These are phyloP conservation scores for Ceratobasidium sp. DNA, from an alignment of 1,284 basidiomycete genomes.

Conservation along the genomic window DNA sequence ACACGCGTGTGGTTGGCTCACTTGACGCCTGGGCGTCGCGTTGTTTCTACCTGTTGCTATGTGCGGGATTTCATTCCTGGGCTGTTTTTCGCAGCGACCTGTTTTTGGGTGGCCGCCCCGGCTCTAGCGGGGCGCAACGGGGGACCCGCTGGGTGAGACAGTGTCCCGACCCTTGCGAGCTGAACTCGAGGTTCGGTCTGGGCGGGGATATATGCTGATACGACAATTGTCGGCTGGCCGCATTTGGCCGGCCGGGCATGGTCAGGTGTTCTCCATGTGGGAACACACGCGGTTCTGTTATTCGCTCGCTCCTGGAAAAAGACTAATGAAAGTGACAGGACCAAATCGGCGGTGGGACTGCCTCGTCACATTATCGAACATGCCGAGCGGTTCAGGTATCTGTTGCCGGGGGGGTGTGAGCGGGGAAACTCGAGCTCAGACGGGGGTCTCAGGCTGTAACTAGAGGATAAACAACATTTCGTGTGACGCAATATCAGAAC, in stretches of 20 bases:
- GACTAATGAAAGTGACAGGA: constrained; percentile 52
- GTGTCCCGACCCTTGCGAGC: no score
- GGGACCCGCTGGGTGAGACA: no score
- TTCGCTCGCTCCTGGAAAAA: background rate
- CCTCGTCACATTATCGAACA: constrained; percentile 66
- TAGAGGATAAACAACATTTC: constrained; percentile 10
- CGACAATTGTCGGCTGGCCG: background rate
- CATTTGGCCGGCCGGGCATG: background rate
- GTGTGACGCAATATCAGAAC: constrained; percentile 32
- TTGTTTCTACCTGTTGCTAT: background rate
- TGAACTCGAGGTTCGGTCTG: constrained; percentile 11
- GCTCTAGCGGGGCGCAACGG: no score
- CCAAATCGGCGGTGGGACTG: constrained; percentile 63
- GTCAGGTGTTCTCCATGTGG: background rate
- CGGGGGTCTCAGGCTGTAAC: background rate
- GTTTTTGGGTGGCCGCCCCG: no score
- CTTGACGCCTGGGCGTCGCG: background rate
- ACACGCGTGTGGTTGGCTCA: background rate
- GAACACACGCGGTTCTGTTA: background rate
- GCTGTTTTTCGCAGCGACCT: background rate
- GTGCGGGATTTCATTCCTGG: constrained; percentile 5
- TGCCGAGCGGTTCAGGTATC: constrained; percentile 63
- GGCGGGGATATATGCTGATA: background rate
- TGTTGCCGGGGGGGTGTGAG: constrained; percentile 68
- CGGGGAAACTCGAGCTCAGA: constrained; percentile 43